Evolutionary conservation across 306 rosid species (phyloP).

Genomic region (Lupinus albus): DNA sequence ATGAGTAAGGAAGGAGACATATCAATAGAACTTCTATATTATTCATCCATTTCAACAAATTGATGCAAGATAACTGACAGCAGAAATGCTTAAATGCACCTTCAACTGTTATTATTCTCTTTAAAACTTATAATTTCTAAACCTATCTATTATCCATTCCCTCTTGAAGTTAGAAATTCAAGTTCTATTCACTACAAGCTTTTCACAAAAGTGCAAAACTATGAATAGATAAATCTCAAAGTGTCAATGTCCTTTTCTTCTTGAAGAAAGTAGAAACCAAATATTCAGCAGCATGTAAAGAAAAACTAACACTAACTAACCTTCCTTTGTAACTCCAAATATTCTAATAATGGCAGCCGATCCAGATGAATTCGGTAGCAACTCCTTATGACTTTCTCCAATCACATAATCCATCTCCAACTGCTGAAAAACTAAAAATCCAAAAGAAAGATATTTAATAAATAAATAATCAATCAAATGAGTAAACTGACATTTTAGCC

Average conservation of each 20-base stretch:
- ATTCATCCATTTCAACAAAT: not conserved
- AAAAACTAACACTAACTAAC: slow-evolving; percentile 45
- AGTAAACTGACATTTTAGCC: no score
- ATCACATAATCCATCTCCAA: slow-evolving; percentile 90
- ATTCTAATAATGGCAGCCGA: slow-evolving; percentile 88
- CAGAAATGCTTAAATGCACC: slow-evolving; percentile 17
- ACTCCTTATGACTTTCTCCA: slow-evolving; percentile 65
- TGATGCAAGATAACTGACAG: slow-evolving; percentile 4
- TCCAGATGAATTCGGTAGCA: slow-evolving; percentile 73
- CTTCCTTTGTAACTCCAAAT: slow-evolving; percentile 92
- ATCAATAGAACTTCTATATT: not conserved
- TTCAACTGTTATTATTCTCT: slow-evolving; percentile 4
- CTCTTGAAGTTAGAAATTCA: not conserved
- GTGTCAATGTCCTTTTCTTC: not conserved
- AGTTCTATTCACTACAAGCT: not conserved
- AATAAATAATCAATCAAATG: slow-evolving; percentile 5
- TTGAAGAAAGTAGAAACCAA: slow-evolving; percentile 7
- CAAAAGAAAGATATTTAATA: not conserved
- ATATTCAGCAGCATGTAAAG: not conserved
- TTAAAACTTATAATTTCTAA: not conserved
- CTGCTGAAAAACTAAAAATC: slow-evolving; percentile 75
- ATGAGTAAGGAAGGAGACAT: not conserved
- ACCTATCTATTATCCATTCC: not conserved
- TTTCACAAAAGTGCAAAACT: not conserved
- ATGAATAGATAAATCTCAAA: slow-evolving; percentile 11